Percentiles rank a stretch among this genome's conserved stretches.
phyloP scores from a whole-genome alignment of 78 protist species.

The Dictyostelium capitatum region DNA sequence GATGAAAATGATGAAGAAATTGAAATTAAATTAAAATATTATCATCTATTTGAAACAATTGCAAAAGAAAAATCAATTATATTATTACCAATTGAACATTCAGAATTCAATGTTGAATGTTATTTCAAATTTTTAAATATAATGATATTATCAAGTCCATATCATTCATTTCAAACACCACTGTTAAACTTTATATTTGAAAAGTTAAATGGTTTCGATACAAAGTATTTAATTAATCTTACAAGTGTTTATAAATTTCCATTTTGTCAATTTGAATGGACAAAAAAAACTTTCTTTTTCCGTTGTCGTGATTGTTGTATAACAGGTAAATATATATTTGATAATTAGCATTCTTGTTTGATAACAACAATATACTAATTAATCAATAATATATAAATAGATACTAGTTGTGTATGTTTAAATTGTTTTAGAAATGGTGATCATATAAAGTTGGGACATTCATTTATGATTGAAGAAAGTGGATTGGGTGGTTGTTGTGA shows the following conservation, averaged over 20 bases:
- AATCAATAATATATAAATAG: not conserved
- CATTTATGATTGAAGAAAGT: slow-evolving; percentile 67
- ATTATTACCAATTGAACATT: not conserved
- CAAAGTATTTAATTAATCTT: not conserved
- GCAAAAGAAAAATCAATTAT: not conserved
- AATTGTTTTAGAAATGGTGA: slow-evolving; percentile 49
- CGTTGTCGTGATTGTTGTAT: slow-evolving; percentile 68
- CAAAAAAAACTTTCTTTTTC: slow-evolving; percentile 64
- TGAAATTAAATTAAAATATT: not conserved
- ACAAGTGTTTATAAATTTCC: slow-evolving; percentile 33
- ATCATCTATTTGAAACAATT: not conserved
- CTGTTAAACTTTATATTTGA: not conserved
- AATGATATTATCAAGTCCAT: not conserved
- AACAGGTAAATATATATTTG: too few species aligned
- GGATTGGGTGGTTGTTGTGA: slow-evolving; percentile 72
- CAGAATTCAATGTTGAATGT: not conserved
- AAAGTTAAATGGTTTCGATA: not conserved
- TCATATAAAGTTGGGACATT: slow-evolving; percentile 49
- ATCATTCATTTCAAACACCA: not conserved
- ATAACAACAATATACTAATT: too few species aligned
- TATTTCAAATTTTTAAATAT: slow-evolving; percentile 1
- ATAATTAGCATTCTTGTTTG: too few species aligned
- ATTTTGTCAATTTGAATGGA: slow-evolving; percentile 79
- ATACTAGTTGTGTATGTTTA: slow-evolving; percentile 58
- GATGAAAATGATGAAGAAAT: not conserved